These are phyloP conservation scores for Leccinum arenicola DNA, from an alignment of 768 basidiomycete species.

Conservation along the genomic window DNA sequence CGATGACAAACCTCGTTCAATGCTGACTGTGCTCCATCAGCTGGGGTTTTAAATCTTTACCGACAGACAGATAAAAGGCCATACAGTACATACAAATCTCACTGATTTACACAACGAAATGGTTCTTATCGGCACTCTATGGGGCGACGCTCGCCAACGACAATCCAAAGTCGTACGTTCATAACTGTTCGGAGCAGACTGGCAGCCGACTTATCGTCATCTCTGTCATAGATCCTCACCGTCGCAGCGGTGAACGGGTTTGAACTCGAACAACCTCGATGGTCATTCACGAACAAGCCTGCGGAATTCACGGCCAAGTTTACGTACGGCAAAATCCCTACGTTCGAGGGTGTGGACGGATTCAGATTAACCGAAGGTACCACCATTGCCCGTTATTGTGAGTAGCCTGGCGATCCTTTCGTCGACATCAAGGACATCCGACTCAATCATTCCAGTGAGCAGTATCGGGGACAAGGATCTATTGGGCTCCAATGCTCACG, in stretches of 20 bases:
- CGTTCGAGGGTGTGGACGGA: constrained; percentile 21
- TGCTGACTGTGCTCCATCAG: background rate
- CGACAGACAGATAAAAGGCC: background rate
- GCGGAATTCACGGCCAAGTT: constrained; percentile 15
- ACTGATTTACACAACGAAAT: background rate
- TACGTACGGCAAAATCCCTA: constrained; percentile 21
- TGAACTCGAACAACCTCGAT: constrained; percentile 13
- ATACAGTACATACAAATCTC: too few species aligned
- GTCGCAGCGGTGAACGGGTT: constrained; percentile 20
- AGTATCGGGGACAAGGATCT: constrained; percentile 10
- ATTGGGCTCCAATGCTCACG: constrained; percentile 11
- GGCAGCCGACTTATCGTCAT: background rate
- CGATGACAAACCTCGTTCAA: background rate
- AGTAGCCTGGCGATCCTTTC: background rate
- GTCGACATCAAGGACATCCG: background rate
- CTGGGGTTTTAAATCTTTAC: background rate
- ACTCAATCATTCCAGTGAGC: constrained; percentile 5
- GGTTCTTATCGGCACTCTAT: constrained; percentile 18
- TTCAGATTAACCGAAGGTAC: constrained; percentile 18
- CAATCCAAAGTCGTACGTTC: constrained; percentile 25
- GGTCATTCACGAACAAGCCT: constrained; percentile 14
- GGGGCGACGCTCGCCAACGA: constrained; percentile 17
- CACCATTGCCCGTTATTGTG: constrained; percentile 23
- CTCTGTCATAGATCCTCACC: constrained; percentile 12
- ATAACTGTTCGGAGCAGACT: background rate